phyloP scores from a whole-genome alignment of 2,329 filamentous ascomycete species.

The Byssoonygena ceratinophila region DNA sequence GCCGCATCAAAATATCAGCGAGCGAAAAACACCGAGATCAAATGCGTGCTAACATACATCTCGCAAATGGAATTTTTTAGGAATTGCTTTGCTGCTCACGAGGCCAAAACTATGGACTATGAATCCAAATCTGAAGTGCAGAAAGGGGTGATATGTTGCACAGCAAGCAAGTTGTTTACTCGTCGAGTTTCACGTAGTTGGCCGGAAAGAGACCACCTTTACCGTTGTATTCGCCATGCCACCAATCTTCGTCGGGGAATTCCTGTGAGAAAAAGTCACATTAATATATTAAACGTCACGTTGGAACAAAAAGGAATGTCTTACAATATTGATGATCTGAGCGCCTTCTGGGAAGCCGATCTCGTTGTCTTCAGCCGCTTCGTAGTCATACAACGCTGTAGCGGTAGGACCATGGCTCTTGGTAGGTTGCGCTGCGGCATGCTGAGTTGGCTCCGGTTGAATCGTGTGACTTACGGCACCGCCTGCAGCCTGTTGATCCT shows the following conservation, averaged over 20 bases:
- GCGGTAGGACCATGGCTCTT: slow-evolving; percentile 52
- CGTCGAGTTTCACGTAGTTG: slow-evolving; percentile 40
- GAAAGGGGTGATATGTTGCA: too few relatives aligned
- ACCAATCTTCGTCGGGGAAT: slow-evolving; percentile 98
- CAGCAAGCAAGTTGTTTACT: slow-evolving; percentile 19
- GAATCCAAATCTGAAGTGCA: too few relatives aligned
- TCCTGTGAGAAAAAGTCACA: slow-evolving; percentile 44
- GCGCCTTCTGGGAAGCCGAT: slow-evolving; percentile 81
- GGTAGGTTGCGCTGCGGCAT: slow-evolving; percentile 27
- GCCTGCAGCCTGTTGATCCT: slow-evolving; percentile 24
- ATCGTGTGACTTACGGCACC: slow-evolving; percentile 29
- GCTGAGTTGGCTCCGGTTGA: slow-evolving; percentile 20
- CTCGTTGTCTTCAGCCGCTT: slow-evolving; percentile 87
- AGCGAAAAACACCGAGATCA: not conserved
- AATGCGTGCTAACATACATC: not conserved
- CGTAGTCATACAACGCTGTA: slow-evolving; percentile 86
- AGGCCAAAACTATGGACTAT: not conserved
- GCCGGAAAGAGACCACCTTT: slow-evolving; percentile 67
- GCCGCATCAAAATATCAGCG: not conserved
- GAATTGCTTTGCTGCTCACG: not conserved
- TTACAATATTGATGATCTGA: slow-evolving; percentile 65
- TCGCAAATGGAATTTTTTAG: not conserved
- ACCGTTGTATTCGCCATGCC: slow-evolving; percentile 78
- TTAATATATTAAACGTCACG: not conserved
- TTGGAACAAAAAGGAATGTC: slow-evolving; percentile 26